phyloP scores from a whole-genome alignment of 495 filamentous ascomycete species.

The Neurospora sp. region DNA sequence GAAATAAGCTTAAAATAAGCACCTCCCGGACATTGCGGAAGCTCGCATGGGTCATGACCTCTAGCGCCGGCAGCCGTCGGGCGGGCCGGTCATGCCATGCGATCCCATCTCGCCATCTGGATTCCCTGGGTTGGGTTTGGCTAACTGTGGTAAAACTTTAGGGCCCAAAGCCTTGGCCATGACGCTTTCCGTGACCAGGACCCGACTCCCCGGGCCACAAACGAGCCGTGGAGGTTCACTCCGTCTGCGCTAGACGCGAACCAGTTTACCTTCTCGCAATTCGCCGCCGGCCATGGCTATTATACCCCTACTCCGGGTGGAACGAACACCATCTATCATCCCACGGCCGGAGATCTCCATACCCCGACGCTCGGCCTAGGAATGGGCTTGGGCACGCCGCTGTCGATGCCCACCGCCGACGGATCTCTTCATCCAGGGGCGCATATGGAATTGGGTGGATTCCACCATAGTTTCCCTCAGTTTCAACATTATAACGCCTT shows the following conservation, averaged over 20 bases:
- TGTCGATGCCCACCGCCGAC: constrained; percentile 66
- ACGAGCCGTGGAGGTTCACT: constrained; percentile 75
- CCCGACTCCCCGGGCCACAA: constrained; percentile 62
- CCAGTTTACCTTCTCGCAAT: constrained; percentile 65
- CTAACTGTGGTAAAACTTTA: constrained; percentile 10
- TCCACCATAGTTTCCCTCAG: constrained; percentile 48
- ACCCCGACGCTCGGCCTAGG: constrained; percentile 57
- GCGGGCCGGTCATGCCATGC: neutral
- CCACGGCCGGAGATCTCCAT: constrained; percentile 80
- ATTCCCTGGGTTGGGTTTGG: neutral
- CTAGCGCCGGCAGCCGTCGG: neutral
- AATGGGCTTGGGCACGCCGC: constrained; percentile 68
- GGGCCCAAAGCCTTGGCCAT: constrained; percentile 29
- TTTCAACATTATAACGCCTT: constrained; percentile 72
- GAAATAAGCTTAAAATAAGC: neutral
- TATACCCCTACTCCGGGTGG: constrained; percentile 84
- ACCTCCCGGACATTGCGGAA: neutral
- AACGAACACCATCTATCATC: constrained; percentile 72
- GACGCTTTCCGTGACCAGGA: constrained; percentile 64
- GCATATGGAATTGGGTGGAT: constrained; percentile 45
- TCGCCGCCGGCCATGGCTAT: constrained; percentile 67
- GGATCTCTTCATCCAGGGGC: constrained; percentile 44
- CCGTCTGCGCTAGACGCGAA: constrained; percentile 79
- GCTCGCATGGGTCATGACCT: neutral
- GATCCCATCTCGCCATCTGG: neutral